Percentiles rank a stretch among this genome's conserved stretches.
Evolutionary conservation across 179 eudicot species (phyloP).

Genomic region (Gypsophila paniculata): DNA sequence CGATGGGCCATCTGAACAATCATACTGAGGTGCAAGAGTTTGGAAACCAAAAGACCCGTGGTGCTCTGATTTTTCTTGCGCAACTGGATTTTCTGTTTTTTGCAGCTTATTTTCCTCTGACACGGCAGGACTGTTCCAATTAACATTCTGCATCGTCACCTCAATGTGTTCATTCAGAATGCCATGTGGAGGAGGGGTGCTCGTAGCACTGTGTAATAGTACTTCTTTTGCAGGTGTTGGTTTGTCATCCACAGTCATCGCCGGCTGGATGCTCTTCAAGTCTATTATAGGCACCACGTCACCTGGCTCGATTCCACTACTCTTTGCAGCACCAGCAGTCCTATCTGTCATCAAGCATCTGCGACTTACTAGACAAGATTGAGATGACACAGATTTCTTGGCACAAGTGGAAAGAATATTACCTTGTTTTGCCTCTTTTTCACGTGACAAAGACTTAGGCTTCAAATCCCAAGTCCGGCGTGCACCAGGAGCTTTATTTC

Average conservation of each 20-base stretch:
- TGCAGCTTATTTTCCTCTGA: constrained; percentile 25
- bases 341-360: constrained; percentile 27
- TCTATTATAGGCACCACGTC: constrained; percentile 22
- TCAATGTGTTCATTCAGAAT: constrained; percentile 22
- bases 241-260: constrained; percentile 28
- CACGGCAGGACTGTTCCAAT: constrained; percentile 21
- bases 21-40: constrained; percentile 30
- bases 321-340: constrained; percentile 36
- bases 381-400: constrained; percentile 33
- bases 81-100: constrained; percentile 25
- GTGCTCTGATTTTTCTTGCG: constrained; percentile 27
- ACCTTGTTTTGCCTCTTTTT: constrained; percentile 30
- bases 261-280: constrained; percentile 30
- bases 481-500: constrained; percentile 41
- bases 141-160: constrained; percentile 11
- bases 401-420: constrained; percentile 37
- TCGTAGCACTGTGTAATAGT: constrained; percentile 20
- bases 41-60: constrained; percentile 29
- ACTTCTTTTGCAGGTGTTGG: constrained; percentile 30
- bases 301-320: constrained; percentile 33
- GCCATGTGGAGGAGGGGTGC: constrained; percentile 15
- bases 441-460: constrained; percentile 23
- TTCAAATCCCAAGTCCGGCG: constrained; percentile 23
- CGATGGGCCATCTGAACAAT: constrained; percentile 35
- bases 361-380: constrained; percentile 28